These are phyloP conservation scores for Hippophae gyantsensis DNA, from an alignment of 306 rosid species.

Conservation along the genomic window DNA sequence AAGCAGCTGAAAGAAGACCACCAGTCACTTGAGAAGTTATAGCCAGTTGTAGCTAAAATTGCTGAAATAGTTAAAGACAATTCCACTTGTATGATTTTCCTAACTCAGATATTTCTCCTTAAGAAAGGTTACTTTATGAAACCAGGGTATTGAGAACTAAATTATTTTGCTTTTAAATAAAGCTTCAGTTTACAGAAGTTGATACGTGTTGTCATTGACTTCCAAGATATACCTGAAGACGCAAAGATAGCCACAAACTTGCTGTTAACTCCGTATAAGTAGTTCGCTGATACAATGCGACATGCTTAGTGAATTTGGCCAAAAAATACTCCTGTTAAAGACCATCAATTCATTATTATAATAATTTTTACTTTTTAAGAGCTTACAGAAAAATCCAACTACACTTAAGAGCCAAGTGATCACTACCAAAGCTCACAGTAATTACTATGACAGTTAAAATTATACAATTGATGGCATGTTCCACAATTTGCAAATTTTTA, in stretches of 20 bases:
- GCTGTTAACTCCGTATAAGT: conserved; percentile 85
- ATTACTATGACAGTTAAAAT: no score
- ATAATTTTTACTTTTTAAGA: conserved; percentile 1
- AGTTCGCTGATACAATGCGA: conserved; percentile 78
- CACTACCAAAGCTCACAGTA: no score
- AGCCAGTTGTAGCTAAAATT: conserved; percentile 12
- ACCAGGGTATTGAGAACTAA: background rate
- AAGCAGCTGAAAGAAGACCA: conserved; percentile 53
- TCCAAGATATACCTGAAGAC: conserved; percentile 62
- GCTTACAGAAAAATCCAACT: no score
- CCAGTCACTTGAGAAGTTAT: conserved; percentile 14
- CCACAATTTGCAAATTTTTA: no score
- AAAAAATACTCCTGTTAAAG: conserved; percentile 62
- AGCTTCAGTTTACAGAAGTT: conserved; percentile 2
- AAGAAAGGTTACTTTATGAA: background rate
- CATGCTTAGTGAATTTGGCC: conserved; percentile 49
- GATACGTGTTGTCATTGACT: conserved; percentile 5
- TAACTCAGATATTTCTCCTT: background rate
- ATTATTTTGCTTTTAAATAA: background rate
- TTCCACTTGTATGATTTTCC: background rate
- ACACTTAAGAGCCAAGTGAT: no score
- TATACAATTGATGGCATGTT: no score
- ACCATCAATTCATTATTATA: conserved; percentile 8
- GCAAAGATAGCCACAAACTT: conserved; percentile 95
- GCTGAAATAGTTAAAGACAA: background rate